Evolutionary conservation across 805 yeast genomes (phyloP).

Genomic region (Pichia thaimueangensis): DNA sequence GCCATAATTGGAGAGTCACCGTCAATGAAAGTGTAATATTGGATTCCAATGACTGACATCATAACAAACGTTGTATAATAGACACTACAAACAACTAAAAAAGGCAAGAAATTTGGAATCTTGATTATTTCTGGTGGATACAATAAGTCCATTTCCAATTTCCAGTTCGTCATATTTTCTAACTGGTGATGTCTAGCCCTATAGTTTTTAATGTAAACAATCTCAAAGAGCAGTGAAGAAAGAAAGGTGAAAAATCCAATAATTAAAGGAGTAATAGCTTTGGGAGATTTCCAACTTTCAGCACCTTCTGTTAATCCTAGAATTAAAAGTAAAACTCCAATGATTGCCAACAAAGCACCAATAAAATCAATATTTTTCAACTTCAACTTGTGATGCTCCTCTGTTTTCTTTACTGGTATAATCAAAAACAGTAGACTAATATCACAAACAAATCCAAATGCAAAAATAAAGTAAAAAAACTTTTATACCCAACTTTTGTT

Average conservation of each 20-base stretch:
- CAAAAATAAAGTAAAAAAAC: conserved; percentile 36
- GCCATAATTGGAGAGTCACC: conserved; percentile 29
- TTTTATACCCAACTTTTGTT: conserved; percentile 34
- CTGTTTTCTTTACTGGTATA: conserved; percentile 26
- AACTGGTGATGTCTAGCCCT: conserved; percentile 3
- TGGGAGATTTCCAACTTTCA: conserved; percentile 35
- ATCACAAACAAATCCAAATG: conserved; percentile 18
- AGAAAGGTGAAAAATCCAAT: conserved; percentile 33
- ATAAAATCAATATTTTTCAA: conserved; percentile 31
- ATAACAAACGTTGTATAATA: conserved; percentile 10
- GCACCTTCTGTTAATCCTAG: conserved; percentile 44
- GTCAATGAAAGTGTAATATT: conserved; percentile 26
- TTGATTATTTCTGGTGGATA: conserved; percentile 19
- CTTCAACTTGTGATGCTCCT: conserved; percentile 18
- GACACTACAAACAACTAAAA: conserved; percentile 10
- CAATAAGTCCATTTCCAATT: conserved; percentile 14
- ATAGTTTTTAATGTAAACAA: conserved; percentile 14
- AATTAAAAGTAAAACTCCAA: conserved; percentile 34
- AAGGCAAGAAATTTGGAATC: conserved; percentile 19
- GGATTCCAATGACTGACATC: conserved; percentile 9
- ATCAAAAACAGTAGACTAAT: conserved; percentile 19
- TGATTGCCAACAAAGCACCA: conserved; percentile 30
- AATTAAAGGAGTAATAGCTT: conserved; percentile 35
- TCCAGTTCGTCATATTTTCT: neutral
- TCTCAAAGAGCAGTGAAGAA: conserved; percentile 29